Base-by-base conservation (phyloP, 2,329 filamentous ascomycete species). In the Alternaria sp. region DNA sequence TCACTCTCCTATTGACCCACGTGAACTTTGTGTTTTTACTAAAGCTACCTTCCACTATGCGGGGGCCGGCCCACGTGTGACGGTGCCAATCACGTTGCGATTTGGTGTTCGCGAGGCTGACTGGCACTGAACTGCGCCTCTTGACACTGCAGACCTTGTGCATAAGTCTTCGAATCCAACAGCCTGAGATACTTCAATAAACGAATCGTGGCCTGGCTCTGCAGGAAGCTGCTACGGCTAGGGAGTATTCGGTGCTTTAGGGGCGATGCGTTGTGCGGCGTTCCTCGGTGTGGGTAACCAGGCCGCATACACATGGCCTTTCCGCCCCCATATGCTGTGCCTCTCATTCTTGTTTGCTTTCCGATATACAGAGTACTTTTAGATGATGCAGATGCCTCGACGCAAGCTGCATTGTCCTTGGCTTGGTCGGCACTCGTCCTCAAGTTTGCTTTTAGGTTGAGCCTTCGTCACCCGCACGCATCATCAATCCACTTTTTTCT, bases 301-400 rank as follows among this genome's bases (percentile, higher is more conserved):
- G 45, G 64, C 57, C 65, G 55, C 64, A 50, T 59, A 49, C 61
- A 50, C 23, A 62, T 54, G 53, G 25, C 56, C 60, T 61, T 63
- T 55, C 57, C 46, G 63, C 61, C 63, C 63, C 64, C 57, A 54
- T 55, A 43, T 66, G 63, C 62, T 60, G 61, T 73, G 59, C 60
- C 49, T 63, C 59, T 66, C n/a, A 33, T 15, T 33, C 57, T 58
- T 46, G 45, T 50, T 56, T 71, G 55, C 60, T 62, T 53, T 64
- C 54, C 44, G 56, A 25, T 58, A 18, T 61, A 53, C 60, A 46
- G 46, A 60, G 50, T 58, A 33, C 60, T 58, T 53, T 46, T 44
- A 30, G 28, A 55, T 25, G 55, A 62, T 61, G 56, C 55, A 64
- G 46, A 50, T 15, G 14, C 43, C 41, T 58, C 18, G 23, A 53